Evolutionary conservation across 805 yeast species (phyloP).

Genomic region (Cyberlindnera mrakii): DNA sequence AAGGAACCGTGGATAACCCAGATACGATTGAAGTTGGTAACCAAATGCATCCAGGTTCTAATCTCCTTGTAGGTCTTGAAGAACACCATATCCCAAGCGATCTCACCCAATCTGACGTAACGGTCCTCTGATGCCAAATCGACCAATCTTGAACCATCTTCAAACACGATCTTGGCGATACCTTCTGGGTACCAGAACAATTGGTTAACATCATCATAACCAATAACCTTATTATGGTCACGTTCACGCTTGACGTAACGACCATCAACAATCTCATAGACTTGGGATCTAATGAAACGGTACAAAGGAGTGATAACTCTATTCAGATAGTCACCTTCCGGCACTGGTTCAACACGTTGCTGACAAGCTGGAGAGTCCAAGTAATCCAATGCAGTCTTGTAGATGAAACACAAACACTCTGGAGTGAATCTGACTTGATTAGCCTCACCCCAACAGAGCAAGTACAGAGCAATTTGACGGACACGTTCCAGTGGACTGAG

Average conservation of each 20-base stretch:
- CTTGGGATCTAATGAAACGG: conserved; percentile 72
- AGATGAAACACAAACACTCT: conserved; percentile 88
- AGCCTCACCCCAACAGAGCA: conserved; percentile 85
- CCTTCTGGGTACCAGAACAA: conserved; percentile 99
- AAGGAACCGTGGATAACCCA: conserved; percentile 90
- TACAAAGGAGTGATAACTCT: conserved; percentile 90
- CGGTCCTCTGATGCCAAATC: conserved; percentile 90
- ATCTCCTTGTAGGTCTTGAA: conserved; percentile 94
- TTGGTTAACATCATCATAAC: conserved; percentile 98
- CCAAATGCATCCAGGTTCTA: conserved; percentile 94
- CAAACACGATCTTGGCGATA: conserved; percentile 83
- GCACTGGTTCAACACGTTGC: conserved; percentile 76
- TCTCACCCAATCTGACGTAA: conserved; percentile 83
- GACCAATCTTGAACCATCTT: conserved; percentile 87
- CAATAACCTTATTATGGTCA: conserved; percentile 75
- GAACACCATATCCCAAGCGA: conserved; percentile 86
- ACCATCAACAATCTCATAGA: conserved; percentile 75
- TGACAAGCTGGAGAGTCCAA: conserved; percentile 85
- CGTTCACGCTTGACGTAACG: conserved; percentile 79
- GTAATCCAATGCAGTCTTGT: conserved; percentile 92
- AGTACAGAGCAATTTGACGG: conserved; percentile 69
- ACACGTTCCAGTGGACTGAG: conserved; percentile 74
- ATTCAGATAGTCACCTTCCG: conserved; percentile 86
- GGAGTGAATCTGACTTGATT: conserved; percentile 91
- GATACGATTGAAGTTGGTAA: conserved; percentile 95